Conservation (phyloP, 2,329 filamentous ascomycete species). For the Botrytis cinerea region DNA sequence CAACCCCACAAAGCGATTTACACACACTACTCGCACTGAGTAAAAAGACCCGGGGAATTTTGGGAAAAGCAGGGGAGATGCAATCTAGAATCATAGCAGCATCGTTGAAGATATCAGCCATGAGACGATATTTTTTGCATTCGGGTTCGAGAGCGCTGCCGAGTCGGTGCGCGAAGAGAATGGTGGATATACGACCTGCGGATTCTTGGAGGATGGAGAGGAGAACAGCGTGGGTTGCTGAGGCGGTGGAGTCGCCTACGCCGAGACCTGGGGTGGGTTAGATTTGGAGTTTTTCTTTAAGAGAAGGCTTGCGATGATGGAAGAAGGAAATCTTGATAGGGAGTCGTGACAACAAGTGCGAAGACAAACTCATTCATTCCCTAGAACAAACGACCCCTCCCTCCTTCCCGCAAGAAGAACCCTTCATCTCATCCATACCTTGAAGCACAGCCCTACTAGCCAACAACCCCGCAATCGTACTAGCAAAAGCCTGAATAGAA, state of each 20-base stretch:
- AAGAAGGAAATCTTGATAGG: neutral
- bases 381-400: neutral
- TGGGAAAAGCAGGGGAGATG: slow-evolving; percentile 64
- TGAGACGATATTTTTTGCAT: slow-evolving; percentile 70
- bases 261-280: slow-evolving; percentile 54
- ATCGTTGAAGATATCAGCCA: slow-evolving; percentile 72
- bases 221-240: slow-evolving; percentile 65
- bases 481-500: slow-evolving; percentile 65
- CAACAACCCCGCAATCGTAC: slow-evolving; percentile 63
- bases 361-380: neutral
- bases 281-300: neutral
- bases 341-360: neutral
- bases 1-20: slow-evolving; percentile 79
- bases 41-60: slow-evolving; percentile 55
- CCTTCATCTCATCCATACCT: slow-evolving; percentile 47
- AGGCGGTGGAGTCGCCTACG: slow-evolving; percentile 65
- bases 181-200: slow-evolving; percentile 66
- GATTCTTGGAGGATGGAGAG: slow-evolving; percentile 67
- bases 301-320: neutral
- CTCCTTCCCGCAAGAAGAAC: neutral
- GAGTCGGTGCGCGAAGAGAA: slow-evolving; percentile 68
- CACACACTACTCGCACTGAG: slow-evolving; percentile 63
- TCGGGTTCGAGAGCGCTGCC: slow-evolving; percentile 69
- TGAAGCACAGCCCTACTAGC: slow-evolving; percentile 68
- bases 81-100: slow-evolving; percentile 70